Percentiles rank a stretch among this genome's conserved stretches.
Evolutionary conservation across 768 basidiomycete species (phyloP).

Genomic region (Suillus tomentosus): DNA sequence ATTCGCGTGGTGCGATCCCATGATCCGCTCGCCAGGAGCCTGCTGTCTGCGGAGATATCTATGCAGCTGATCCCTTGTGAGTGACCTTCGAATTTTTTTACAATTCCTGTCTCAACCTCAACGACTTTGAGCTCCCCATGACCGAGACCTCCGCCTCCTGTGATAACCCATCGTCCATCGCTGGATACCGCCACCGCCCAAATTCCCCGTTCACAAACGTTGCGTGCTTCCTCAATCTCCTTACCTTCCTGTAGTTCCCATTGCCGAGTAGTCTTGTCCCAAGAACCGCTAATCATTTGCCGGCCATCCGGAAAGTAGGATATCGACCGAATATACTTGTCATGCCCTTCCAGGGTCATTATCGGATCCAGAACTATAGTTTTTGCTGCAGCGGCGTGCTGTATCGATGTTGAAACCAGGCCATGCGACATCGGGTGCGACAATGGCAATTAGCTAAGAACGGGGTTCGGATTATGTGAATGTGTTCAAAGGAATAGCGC

Average conservation of each 20-base stretch:
- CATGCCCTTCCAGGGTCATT: background rate
- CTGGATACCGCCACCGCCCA: background rate
- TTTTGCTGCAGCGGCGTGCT: background rate
- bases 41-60: constrained; percentile 2
- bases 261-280: background rate
- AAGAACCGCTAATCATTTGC: background rate
- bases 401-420: background rate
- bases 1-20: background rate
- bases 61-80: background rate
- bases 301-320: background rate
- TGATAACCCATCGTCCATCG: constrained; percentile 1
- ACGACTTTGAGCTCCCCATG: background rate
- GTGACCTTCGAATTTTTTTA: background rate
- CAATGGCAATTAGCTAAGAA: background rate
- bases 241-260: background rate
- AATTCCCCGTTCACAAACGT: background rate
- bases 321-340: background rate
- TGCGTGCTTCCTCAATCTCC: background rate
- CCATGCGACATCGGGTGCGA: background rate
- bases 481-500: background rate
- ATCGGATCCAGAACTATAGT: background rate
- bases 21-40: background rate
- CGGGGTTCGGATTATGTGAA: background rate
- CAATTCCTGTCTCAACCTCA: background rate
- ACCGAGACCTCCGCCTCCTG: background rate